Evolutionary conservation across 2,329 filamentous ascomycete genomes (phyloP), one percentile per base, ranked within the genome.

Genomic region (Epichloe uncinata): DNA sequence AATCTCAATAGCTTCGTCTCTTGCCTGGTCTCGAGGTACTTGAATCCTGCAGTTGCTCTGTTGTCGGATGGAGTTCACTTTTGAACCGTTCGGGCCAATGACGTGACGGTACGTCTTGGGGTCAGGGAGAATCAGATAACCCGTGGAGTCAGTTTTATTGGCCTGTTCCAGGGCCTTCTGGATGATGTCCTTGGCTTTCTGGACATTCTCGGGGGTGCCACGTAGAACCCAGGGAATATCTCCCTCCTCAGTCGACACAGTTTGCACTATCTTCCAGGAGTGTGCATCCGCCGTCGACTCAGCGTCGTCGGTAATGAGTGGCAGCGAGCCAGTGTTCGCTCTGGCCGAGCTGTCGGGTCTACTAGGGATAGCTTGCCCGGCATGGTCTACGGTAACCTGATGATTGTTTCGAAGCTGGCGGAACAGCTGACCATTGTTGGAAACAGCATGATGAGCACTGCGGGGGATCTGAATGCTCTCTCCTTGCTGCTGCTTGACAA

Each of bases 391-490:
- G 0, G 85, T 93, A 56, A 98, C 88, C 57, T 87, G 84, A 68
- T 87, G 78, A 61, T 96, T 86, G 66, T 82, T 90, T 56, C 85
- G 82, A 41, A 98, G 81, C 60, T 82, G 85, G 56, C 91, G 87
- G 85, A 97, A 96, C 71, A 97, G 86, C 58, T 89, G 84, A 1
- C 91, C 93, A 56, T 91, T 90, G 64, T 95, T 91, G 48, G 87
- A 79, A 57, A 98, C 77, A 52, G 76, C 70, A 64, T 97, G 87
- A 71, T 98, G 93, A 53, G 93, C 73, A 58, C 82, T 80, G 52
- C 82, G 79, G 11, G 11, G 91, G 8, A 98, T 78, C 58, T 85
- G 77, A n/a, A 97, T 69, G 0, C 85, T 93, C 73, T 93, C 88
- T 54, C 87, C 87, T 64, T 93, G 84, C 63, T 91, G 85, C 58